Conservation (phyloP, 163 green algal species). For the Volvox carteri region DNA sequence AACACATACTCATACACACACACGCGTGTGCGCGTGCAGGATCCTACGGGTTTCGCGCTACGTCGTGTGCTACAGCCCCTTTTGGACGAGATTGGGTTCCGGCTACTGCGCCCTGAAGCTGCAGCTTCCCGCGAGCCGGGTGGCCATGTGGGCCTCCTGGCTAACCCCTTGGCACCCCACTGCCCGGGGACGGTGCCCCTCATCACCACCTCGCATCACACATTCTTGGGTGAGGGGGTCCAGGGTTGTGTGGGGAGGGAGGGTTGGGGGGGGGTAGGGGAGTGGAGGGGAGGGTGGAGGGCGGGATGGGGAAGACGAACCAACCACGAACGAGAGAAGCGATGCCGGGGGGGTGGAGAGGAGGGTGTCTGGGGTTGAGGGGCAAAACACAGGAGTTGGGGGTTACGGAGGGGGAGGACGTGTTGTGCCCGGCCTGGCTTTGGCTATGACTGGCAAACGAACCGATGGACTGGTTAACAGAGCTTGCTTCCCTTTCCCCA, state of each 20-base stretch:
- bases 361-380: neutral
- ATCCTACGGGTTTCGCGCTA: slow-evolving; percentile 40
- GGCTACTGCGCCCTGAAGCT: slow-evolving; percentile 46
- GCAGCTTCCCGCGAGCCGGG: slow-evolving; percentile 18
- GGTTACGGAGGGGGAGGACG: too few species aligned
- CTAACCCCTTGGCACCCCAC: slow-evolving; percentile 68
- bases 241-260: neutral
- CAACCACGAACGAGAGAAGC: neutral
- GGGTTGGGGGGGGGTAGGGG: neutral
- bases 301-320: neutral
- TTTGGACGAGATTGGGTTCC: slow-evolving; percentile 52
- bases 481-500: neutral
- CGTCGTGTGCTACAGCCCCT: slow-evolving; percentile 56
- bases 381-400: too few species aligned
- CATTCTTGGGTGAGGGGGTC: slow-evolving; percentile 31
- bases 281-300: neutral
- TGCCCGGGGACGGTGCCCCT: slow-evolving; percentile 44
- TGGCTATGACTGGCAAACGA: too few species aligned
- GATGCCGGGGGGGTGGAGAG: neutral
- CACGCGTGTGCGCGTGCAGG: slow-evolving; percentile 50
- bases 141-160: slow-evolving; percentile 37
- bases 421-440: neutral
- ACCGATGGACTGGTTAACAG: too few species aligned
- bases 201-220: slow-evolving; percentile 47
- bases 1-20: too few species aligned